Conservation (phyloP, 73 alveolate species). For the Paraurostyla sp. region DNA sequence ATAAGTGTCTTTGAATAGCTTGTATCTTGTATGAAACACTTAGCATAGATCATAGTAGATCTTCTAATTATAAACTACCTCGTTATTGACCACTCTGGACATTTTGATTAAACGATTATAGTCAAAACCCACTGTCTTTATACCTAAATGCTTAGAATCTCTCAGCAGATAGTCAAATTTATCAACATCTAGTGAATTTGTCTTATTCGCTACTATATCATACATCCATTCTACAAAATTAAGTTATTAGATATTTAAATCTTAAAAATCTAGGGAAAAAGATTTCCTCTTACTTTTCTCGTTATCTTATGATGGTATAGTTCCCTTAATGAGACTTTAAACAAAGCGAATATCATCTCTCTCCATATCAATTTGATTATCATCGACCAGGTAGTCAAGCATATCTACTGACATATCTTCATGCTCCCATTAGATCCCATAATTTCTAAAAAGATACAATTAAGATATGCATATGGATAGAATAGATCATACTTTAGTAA, state of each 20-base stretch:
- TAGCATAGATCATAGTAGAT: constrained; percentile 78
- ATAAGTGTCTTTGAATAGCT: constrained; percentile 85
- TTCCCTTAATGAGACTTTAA: constrained; percentile 76
- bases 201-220: constrained; percentile 92
- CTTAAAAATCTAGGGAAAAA: not conserved
- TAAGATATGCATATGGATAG: too few relatives aligned
- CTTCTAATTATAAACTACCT: constrained; percentile 85
- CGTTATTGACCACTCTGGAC: constrained; percentile 82
- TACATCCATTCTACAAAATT: constrained; percentile 81
- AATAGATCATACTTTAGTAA: constrained; percentile 44
- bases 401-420: constrained; percentile 89
- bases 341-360: constrained; percentile 67
- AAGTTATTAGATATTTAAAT: too few relatives aligned
- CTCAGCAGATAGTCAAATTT: constrained; percentile 92
- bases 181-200: constrained; percentile 92
- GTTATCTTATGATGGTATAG: constrained; percentile 55
- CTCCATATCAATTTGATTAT: constrained; percentile 81
- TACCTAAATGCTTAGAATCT: constrained; percentile 89
- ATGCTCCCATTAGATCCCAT: constrained; percentile 84
- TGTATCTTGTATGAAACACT: constrained; percentile 87
- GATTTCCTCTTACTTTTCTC: constrained; percentile 5
- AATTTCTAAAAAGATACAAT: not conserved
- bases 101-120: constrained; percentile 76
- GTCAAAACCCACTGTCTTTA: constrained; percentile 80
- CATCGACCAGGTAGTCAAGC: constrained; percentile 81